Evolutionary conservation across 2,329 filamentous ascomycete genomes (phyloP).

Genomic region (Fusarium nelsonii): DNA sequence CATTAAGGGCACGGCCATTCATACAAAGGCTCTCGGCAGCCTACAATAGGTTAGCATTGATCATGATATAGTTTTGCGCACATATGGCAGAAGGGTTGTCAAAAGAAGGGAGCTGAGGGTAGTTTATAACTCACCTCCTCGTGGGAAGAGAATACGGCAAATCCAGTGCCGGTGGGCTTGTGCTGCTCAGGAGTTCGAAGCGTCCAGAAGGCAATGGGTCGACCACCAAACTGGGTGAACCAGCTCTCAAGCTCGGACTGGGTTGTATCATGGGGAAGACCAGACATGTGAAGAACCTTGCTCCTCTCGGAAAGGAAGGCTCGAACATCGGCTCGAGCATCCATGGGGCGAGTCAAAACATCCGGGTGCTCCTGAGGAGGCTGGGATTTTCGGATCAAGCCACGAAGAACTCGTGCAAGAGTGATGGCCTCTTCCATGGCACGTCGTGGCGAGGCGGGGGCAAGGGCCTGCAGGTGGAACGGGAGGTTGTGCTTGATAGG

Average conservation of each 20-base stretch:
- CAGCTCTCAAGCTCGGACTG: slow-evolving; percentile 99
- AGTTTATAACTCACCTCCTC: slow-evolving; percentile 81
- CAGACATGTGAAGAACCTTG: slow-evolving; percentile 98
- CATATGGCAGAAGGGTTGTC: neutral
- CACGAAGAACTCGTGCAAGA: slow-evolving; percentile 89
- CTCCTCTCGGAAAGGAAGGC: slow-evolving; percentile 96
- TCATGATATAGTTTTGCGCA: neutral
- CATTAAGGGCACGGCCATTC: slow-evolving; percentile 97
- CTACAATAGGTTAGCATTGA: slow-evolving; percentile 60
- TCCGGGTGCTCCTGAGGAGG: slow-evolving; percentile 93
- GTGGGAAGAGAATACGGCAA: slow-evolving; percentile 98
- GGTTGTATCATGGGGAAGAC: slow-evolving; percentile 95
- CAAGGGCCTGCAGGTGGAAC: slow-evolving; percentile 95
- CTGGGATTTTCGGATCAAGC: slow-evolving; percentile 95
- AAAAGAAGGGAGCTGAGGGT: neutral
- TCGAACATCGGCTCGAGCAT: slow-evolving; percentile 94
- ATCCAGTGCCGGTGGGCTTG: slow-evolving; percentile 98
- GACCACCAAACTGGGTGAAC: slow-evolving; percentile 98
- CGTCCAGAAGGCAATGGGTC: slow-evolving; percentile 99
- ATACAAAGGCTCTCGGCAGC: slow-evolving; percentile 98
- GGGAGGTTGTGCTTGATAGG: slow-evolving; percentile 99
- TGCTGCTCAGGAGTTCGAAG: slow-evolving; percentile 97
- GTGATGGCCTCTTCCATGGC: slow-evolving; percentile 99
- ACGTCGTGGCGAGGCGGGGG: slow-evolving; percentile 92
- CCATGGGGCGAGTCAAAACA: slow-evolving; percentile 94